These are phyloP conservation scores for Rhodotorula mucilaginosa DNA, from an alignment of 1,284 basidiomycete species.

Conservation along the genomic window DNA sequence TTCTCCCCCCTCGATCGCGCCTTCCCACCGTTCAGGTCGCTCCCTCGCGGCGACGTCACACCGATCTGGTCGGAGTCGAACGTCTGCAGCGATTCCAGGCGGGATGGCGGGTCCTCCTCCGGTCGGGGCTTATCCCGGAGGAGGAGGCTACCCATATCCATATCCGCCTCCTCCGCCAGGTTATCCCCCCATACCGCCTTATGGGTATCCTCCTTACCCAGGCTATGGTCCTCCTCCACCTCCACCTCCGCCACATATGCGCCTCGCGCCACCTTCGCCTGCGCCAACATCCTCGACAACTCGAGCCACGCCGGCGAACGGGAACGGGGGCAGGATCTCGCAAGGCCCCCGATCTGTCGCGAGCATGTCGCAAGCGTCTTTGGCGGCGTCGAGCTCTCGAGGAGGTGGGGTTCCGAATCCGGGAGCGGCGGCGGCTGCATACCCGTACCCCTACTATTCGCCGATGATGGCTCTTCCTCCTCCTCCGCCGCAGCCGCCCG, in stretches of 20 bases:
- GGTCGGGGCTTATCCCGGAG: neutral
- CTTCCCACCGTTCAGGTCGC: neutral
- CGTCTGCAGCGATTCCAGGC: neutral
- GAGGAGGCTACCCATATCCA: neutral
- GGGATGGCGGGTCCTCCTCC: neutral
- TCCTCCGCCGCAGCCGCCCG: neutral
- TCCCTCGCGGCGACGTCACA: neutral
- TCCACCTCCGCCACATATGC: neutral
- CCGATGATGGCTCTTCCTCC: neutral
- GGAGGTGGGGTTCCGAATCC: neutral
- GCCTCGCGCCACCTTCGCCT: neutral
- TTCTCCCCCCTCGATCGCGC: slow-evolving; percentile 1
- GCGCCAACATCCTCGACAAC: neutral
- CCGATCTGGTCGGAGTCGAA: neutral
- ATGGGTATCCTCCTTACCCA: slow-evolving; percentile 5
- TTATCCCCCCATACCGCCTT: slow-evolving; percentile 3
- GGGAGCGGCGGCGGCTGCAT: neutral
- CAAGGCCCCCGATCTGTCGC: neutral
- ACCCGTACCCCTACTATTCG: slow-evolving; percentile 1
- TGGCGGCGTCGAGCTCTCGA: neutral
- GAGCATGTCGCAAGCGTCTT: neutral
- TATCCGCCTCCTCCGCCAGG: slow-evolving; percentile 1
- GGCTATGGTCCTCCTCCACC: neutral
- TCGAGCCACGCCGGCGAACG: neutral
- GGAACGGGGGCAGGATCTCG: neutral